These are phyloP conservation scores for Lycium ferocissimum DNA, from an alignment of 257 asterid genomes.

Conservation along the genomic window DNA sequence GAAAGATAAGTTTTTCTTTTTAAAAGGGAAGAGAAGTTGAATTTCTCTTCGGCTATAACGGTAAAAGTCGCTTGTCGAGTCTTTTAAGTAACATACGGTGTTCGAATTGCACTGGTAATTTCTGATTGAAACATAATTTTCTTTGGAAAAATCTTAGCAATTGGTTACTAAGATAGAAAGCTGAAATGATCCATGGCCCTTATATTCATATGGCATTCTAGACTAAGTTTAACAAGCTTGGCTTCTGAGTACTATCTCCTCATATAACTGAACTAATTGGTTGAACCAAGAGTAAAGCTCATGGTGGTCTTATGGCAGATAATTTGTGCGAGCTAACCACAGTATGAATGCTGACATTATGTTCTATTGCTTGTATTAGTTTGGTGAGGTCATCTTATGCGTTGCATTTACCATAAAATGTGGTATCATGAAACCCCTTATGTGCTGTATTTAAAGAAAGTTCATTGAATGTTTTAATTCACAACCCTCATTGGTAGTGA, in stretches of 20 bases:
- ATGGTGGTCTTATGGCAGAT: neutral
- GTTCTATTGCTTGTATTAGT: neutral
- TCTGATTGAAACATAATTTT: neutral
- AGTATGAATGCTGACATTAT: neutral
- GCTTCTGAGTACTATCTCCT: neutral
- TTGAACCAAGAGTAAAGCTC: neutral
- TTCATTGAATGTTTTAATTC: neutral
- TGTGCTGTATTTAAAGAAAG: neutral
- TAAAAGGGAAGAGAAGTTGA: slow-evolving; percentile 12
- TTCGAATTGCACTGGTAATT: neutral
- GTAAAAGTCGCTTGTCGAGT: neutral
- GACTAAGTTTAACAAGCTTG: slow-evolving; percentile 12
- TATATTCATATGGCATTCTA: neutral
- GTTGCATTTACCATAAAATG: neutral
- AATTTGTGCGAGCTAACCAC: neutral
- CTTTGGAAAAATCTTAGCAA: neutral
- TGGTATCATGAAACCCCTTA: neutral
- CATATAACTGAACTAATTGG: neutral
- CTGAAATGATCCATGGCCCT: neutral
- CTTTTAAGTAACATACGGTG: neutral
- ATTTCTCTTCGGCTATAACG: neutral
- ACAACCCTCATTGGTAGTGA: neutral
- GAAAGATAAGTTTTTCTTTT: neutral
- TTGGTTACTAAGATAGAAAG: slow-evolving; percentile 5
- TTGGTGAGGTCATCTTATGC: slow-evolving; percentile 5